phyloP scores from a whole-genome alignment of 2,329 filamentous ascomycete species.

The Tricladium varicosporioides region DNA sequence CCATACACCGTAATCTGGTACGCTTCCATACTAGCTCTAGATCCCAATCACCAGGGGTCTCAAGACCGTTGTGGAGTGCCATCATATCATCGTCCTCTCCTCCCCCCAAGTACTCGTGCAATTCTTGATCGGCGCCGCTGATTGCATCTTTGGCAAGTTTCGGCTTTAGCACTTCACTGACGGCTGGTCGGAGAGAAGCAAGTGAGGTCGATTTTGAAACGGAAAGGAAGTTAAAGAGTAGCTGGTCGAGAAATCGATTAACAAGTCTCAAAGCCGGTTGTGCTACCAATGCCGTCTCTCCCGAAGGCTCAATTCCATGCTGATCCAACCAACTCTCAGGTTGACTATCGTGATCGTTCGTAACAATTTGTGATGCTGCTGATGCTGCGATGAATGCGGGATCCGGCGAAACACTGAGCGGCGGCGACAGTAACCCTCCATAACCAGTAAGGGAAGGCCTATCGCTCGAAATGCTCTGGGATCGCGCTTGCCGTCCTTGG shows the following conservation, averaged over 20 bases:
- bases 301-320: slow-evolving; percentile 61
- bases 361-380: slow-evolving; percentile 88
- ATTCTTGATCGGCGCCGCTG: slow-evolving; percentile 77
- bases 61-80: slow-evolving; percentile 50
- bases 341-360: slow-evolving; percentile 78
- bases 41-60: slow-evolving; percentile 68
- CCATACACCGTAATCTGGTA: slow-evolving; percentile 91
- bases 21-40: slow-evolving; percentile 93
- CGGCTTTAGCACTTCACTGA: slow-evolving; percentile 83
- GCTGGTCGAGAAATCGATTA: slow-evolving; percentile 90
- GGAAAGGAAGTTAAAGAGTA: slow-evolving; percentile 87
- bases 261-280: slow-evolving; percentile 71
- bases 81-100: slow-evolving; percentile 71
- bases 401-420: slow-evolving; percentile 67
- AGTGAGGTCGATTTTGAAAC: slow-evolving; percentile 76
- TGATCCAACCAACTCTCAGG: slow-evolving; percentile 68
- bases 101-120: slow-evolving; percentile 82
- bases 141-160: slow-evolving; percentile 85
- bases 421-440: slow-evolving; percentile 62
- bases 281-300: slow-evolving; percentile 71
- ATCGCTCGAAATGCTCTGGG: slow-evolving; percentile 69
- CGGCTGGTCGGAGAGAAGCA: slow-evolving; percentile 72
- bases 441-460: slow-evolving; percentile 58
- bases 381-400: slow-evolving; percentile 85
- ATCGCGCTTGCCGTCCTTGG: slow-evolving; percentile 21